phyloP scores from a whole-genome alignment of 225 moss, liverwort and hornwort genomes.

The Straminergon stramineum region DNA sequence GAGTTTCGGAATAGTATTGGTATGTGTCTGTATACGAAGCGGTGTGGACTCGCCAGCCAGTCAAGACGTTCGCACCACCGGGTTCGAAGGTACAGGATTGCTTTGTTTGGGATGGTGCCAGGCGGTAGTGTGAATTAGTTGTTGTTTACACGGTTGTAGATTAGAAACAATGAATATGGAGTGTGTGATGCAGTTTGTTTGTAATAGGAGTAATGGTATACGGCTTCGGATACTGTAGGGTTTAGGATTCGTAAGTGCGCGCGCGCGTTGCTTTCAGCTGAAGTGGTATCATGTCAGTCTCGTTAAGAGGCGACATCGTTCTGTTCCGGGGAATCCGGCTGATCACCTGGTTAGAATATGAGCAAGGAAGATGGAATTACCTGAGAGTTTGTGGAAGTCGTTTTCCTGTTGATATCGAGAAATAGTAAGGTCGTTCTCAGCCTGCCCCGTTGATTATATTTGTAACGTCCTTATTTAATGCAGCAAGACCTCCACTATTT shows the following conservation, averaged over 20 bases:
- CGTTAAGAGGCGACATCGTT: neutral
- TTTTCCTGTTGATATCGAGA: neutral
- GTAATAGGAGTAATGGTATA: neutral
- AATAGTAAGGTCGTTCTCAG: neutral
- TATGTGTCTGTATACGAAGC: constrained; percentile 32
- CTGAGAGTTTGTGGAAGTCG: neutral
- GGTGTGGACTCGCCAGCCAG: constrained; percentile 15
- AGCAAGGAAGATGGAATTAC: neutral
- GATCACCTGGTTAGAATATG: neutral
- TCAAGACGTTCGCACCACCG: constrained; percentile 7
- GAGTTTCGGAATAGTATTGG: constrained; percentile 7
- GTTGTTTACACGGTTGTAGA: neutral
- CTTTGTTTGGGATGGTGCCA: neutral
- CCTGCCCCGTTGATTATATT: neutral
- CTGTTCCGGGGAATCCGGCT: neutral
- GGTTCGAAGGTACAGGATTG: constrained; percentile 19
- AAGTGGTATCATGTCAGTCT: neutral
- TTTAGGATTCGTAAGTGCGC: neutral
- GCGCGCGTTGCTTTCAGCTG: neutral
- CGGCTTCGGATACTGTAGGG: neutral
- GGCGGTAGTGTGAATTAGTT: neutral
- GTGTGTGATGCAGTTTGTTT: neutral
- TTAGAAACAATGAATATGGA: neutral
- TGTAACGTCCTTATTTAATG: neutral
- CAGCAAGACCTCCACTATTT: neutral